Evolutionary conservation across 106 monocot genomes (phyloP).

Genomic region (Hemerocallis citrina): DNA sequence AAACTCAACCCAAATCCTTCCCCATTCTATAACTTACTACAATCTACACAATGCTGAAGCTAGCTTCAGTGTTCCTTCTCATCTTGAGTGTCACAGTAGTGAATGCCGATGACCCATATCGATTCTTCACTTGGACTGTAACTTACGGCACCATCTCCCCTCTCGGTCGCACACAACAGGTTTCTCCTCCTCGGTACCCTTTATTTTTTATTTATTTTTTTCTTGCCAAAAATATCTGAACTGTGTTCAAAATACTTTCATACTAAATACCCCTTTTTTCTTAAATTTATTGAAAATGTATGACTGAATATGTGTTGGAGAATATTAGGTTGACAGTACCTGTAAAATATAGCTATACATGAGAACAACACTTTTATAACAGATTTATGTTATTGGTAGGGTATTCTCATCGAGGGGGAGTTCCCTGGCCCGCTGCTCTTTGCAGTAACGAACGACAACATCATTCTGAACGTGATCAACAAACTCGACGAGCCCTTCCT

Average conservation of each 20-base stretch:
- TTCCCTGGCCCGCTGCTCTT: slow-evolving; percentile 75
- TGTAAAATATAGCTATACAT: no score
- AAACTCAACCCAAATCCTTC: no score
- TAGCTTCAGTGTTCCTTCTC: not conserved
- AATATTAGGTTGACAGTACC: no score
- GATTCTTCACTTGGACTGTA: slow-evolving; percentile 25
- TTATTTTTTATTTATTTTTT: no score
- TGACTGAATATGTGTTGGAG: no score
- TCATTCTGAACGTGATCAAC: slow-evolving; percentile 68
- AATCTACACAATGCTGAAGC: not conserved
- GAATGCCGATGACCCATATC: slow-evolving; percentile 17
- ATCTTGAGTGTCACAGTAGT: not conserved
- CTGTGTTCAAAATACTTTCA: no score
- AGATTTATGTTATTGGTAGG: slow-evolving; percentile 24
- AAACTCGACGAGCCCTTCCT: slow-evolving; percentile 85
- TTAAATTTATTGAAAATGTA: no score
- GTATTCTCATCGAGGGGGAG: slow-evolving; percentile 73
- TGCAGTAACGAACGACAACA: slow-evolving; percentile 75
- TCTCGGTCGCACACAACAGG: slow-evolving; percentile 25
- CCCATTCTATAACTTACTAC: no score
- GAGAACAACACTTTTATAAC: no score
- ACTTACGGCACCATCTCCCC: slow-evolving; percentile 26
- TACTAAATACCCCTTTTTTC: no score
- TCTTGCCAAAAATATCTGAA: no score
- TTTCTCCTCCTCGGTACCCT: no score